A percentile compares a stretch with the other conserved stretches of the same genome.
Evolutionary conservation across 176 grass and related monocot species (phyloP).

Genomic region (Oryza longistaminata): DNA sequence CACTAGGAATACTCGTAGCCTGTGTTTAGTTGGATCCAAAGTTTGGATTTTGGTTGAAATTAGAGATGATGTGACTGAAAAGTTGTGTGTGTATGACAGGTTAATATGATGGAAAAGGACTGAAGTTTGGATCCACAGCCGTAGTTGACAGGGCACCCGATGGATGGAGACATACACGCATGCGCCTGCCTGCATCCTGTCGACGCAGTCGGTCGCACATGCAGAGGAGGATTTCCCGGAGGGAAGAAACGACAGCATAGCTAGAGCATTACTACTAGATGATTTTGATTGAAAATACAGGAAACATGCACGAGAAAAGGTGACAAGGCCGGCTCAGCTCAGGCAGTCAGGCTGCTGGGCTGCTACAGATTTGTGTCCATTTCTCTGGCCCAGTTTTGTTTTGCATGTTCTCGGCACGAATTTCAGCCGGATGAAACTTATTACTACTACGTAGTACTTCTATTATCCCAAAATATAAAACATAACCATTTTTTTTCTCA

Average conservation of each 20-base stretch:
- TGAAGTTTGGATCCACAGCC: no score
- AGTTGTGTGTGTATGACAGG: no score
- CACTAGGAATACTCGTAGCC: not conserved
- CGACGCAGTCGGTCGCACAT: slow-evolving; percentile 9
- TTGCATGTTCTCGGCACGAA: not conserved
- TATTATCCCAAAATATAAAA: no score
- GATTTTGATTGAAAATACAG: not conserved
- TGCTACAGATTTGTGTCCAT: not conserved
- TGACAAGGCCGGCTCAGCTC: not conserved
- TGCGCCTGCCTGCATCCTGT: slow-evolving; percentile 45
- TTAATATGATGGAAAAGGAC: no score
- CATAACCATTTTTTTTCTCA: no score
- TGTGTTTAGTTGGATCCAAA: no score
- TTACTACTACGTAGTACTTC: not conserved
- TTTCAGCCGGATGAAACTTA: not conserved
- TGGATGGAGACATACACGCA: slow-evolving; percentile 36
- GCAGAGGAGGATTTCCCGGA: not conserved
- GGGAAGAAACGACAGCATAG: not conserved
- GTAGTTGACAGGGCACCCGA: not conserved
- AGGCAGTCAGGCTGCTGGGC: not conserved
- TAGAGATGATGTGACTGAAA: no score
- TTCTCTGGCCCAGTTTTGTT: not conserved
- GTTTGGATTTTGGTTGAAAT: no score
- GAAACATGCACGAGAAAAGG: not conserved
- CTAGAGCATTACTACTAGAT: not conserved